phyloP scores from a whole-genome alignment of 345 rosid species.

The Raphanus raphanistrum region DNA sequence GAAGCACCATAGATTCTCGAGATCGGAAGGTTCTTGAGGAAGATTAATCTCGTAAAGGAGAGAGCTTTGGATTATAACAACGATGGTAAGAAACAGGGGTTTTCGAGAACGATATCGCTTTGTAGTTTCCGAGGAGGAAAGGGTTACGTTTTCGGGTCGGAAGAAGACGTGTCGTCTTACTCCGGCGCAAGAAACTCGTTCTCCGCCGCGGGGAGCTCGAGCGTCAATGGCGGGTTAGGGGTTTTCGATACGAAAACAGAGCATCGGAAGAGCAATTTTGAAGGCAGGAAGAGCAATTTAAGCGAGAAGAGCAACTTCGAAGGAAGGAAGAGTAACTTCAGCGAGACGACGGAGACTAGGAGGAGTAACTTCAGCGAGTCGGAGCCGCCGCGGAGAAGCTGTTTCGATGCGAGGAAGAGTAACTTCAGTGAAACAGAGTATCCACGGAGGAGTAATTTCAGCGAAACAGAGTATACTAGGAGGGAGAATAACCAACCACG shows the following conservation, averaged over 20 bases:
- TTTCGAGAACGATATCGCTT: constrained; percentile 87
- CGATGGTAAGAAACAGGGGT: constrained; percentile 41
- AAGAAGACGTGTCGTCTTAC: constrained; percentile 61
- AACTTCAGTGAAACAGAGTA: constrained; percentile 60
- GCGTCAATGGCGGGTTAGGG: constrained; percentile 63
- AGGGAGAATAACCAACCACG: constrained; percentile 33
- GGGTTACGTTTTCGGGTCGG: constrained; percentile 59
- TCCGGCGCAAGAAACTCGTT: constrained; percentile 63
- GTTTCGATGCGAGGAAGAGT: constrained; percentile 64
- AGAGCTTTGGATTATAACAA: constrained; percentile 48
- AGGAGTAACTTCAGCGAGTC: constrained; percentile 72
- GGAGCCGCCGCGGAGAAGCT: constrained; percentile 50
- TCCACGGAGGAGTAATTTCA: constrained; percentile 34
- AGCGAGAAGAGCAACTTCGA: constrained; percentile 65
- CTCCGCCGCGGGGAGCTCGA: constrained; percentile 81
- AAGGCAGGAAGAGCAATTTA: constrained; percentile 37
- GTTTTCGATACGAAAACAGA: constrained; percentile 54
- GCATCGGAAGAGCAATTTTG: constrained; percentile 80
- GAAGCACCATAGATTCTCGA: constrained; percentile 69
- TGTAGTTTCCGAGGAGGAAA: constrained; percentile 82
- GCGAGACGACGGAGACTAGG: constrained; percentile 45
- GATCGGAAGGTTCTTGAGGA: constrained; percentile 73
- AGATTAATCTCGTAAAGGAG: constrained; percentile 42
- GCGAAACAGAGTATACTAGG: constrained; percentile 45
- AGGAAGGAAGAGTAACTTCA: constrained; percentile 38